These are phyloP conservation scores for Avena insularis DNA, from an alignment of 176 grass and related monocot species.

Conservation along the genomic window DNA sequence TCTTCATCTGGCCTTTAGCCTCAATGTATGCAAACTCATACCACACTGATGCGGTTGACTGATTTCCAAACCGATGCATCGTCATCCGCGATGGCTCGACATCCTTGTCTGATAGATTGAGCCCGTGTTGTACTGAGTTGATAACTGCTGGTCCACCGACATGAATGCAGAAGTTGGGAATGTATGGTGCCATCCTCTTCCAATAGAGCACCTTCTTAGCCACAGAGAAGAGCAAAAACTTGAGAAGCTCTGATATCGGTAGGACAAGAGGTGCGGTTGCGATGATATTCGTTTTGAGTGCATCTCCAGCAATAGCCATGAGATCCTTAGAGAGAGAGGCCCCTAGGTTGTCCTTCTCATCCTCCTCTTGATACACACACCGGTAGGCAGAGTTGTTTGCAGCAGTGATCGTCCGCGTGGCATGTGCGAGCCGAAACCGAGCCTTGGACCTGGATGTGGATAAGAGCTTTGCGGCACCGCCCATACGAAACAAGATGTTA, in stretches of 20 bases:
- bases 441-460: no score
- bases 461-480: no score
- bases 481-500: no score
- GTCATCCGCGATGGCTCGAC: background rate
- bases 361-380: no score
- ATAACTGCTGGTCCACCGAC: background rate
- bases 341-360: no score
- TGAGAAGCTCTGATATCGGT: background rate
- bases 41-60: background rate
- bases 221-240: no score
- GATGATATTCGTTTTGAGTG: background rate
- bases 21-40: background rate
- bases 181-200: background rate
- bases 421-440: no score
- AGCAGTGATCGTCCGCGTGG: no score
- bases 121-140: background rate
- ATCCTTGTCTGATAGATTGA: background rate
- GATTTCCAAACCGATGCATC: background rate
- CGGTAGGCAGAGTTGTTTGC: no score
- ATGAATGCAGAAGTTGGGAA: background rate
- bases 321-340: no score
- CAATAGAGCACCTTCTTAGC: background rate
- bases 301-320: background rate
- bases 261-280: background rate
- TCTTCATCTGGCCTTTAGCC: background rate